Evolutionary conservation across 345 rosid species (phyloP).

Genomic region (Ailanthus altissimus): DNA sequence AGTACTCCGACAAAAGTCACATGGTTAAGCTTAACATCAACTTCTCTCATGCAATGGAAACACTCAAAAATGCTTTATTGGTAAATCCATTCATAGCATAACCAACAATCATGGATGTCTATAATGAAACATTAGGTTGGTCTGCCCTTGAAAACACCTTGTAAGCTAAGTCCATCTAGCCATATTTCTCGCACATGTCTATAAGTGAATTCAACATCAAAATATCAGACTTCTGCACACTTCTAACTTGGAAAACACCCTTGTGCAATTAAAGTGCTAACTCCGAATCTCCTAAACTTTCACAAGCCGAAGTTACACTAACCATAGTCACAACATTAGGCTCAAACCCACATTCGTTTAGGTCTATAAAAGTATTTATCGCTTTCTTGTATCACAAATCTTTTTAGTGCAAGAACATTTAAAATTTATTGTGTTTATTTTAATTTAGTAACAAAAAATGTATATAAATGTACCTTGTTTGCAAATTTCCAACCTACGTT

Average conservation of each 20-base stretch:
- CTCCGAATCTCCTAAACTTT: conserved; percentile 61
- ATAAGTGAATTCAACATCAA: conserved; percentile 76
- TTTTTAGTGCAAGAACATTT: no score
- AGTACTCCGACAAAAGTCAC: conserved; percentile 79
- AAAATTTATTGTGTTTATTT: no score
- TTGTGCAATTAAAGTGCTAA: conserved; percentile 78
- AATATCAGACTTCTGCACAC: conserved; percentile 40
- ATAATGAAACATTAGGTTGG: conserved; percentile 66
- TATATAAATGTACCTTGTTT: no score
- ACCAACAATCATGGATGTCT: conserved; percentile 82
- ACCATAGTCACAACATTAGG: conserved; percentile 86
- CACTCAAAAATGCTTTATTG: conserved; percentile 55
- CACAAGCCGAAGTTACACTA: conserved; percentile 74
- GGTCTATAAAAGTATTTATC: conserved; percentile 56
- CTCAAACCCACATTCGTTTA: conserved; percentile 55
- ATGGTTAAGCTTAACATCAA: conserved; percentile 58
- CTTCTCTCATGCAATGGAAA: conserved; percentile 57
- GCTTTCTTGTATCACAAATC: no score
- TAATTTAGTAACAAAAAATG: no score
- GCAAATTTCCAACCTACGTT: no score
- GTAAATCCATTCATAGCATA: conserved; percentile 68
- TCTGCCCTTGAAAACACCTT: conserved; percentile 53
- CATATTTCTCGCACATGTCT: conserved; percentile 84
- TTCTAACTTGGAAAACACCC: conserved; percentile 57
- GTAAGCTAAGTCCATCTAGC: conserved; percentile 73